These are phyloP conservation scores for Pelagophyceae sp. DNA, from an alignment of 352 stramenopile genomes.

Conservation along the genomic window DNA sequence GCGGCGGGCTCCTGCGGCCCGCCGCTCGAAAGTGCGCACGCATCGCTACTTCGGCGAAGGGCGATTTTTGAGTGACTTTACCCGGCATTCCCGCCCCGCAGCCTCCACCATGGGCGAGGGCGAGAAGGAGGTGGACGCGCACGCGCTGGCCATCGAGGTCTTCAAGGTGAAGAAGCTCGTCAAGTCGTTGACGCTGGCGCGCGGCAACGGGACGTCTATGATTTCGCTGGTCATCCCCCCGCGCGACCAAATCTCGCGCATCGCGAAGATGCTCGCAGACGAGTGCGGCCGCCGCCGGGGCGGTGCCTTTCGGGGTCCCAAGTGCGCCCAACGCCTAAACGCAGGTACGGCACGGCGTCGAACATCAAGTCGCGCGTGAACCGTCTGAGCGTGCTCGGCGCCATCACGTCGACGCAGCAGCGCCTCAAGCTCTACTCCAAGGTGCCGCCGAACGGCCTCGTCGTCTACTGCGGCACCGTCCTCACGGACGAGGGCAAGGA, in stretches of 20 bases:
- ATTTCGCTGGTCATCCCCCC: constrained; percentile 98
- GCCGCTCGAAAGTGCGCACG: too few species aligned
- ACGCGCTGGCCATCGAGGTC: neutral
- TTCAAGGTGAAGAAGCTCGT: constrained; percentile 95
- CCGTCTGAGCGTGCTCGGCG: constrained; percentile 89
- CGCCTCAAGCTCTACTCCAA: constrained; percentile 97
- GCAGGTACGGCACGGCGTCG: constrained; percentile 97
- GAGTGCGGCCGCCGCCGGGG: too few species aligned
- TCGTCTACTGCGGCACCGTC: constrained; percentile 98
- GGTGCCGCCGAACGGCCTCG: constrained; percentile 89
- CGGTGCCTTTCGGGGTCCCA: too few species aligned
- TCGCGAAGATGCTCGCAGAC: constrained; percentile 95
- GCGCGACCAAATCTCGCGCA: constrained; percentile 92
- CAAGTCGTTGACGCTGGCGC: constrained; percentile 85
- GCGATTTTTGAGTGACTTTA: too few species aligned
- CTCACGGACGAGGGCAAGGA: constrained; percentile 98
- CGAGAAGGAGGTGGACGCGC: neutral
- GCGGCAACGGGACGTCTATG: constrained; percentile 96
- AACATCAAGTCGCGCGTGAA: constrained; percentile 99
- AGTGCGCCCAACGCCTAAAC: too few species aligned
- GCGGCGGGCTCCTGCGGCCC: too few species aligned
- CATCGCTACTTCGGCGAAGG: too few species aligned
- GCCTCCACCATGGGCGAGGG: neutral
- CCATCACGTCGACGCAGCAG: constrained; percentile 95
- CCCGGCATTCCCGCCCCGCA: too few species aligned